Base-by-base conservation (phyloP, 2,329 filamentous ascomycete species). In the Cryphonectria naterciae region DNA sequence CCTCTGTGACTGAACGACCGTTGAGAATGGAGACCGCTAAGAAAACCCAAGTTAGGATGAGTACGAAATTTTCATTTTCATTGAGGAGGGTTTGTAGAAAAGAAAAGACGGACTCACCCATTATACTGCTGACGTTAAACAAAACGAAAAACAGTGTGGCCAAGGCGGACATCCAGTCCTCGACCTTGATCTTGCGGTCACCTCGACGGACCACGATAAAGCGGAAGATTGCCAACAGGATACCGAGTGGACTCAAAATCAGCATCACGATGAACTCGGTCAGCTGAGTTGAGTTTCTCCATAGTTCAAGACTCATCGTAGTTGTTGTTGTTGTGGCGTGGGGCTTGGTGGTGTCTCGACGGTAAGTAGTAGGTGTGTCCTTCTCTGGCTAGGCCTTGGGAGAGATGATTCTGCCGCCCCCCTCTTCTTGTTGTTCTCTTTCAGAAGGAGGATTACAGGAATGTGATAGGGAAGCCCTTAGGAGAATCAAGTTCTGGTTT, bases 241-340 rank as follows among this genome's bases (percentile, higher is more conserved):
- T 22, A 7, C 54, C 54, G 22, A 56, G 54, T 6, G 54, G 54
- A 5, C 22, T 25, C 54, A 56, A 56, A 5, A 25, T 6, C 17
- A 56, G 28, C 54, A 56, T 56, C n/a, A 56, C 54, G 28, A 56
- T 56, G 54, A 56, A 56, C 54, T 56, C 54, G 22, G 54, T 32
- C 54, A 25, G 22, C 54, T 56, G 54, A 10, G 15, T 32, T 32
- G 54, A 56, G 22, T 56, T 56, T n/a, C 6, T 25, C 22, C 54
- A 56, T 19, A 56, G 22, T 56, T 56, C 19, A 32, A 56, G 49
- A 25, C 19, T 19, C 54, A 56, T 56, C 54, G 54, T 56, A 2
- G 54, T 32, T 13, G 54, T 25, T 19, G 19, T 25, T 32, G 49
- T 5, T 54, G 49, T 54, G 37, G 37, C 37, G 11, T 13, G 37